phyloP scores from a whole-genome alignment of 2,329 filamentous ascomycete species.

The Colletotrichum viniferum region DNA sequence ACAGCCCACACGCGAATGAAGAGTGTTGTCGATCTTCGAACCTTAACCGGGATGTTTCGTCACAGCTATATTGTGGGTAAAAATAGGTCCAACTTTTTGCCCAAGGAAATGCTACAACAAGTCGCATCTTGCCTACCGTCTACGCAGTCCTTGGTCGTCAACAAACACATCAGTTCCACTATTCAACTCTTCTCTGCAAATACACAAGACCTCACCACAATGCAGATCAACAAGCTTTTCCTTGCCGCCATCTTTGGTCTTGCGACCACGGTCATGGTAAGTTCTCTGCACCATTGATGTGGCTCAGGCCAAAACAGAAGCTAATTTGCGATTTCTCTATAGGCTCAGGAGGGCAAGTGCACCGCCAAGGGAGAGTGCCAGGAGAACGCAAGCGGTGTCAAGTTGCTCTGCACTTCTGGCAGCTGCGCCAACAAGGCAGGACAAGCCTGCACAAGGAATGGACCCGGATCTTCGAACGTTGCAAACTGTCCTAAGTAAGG shows the following conservation, averaged over 20 bases:
- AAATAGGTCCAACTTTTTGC: background rate
- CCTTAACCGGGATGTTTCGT: background rate
- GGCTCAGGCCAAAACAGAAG: background rate
- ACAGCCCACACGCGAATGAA: background rate
- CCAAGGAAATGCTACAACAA: background rate
- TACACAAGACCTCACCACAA: background rate
- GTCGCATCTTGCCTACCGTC: background rate
- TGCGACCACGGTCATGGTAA: background rate
- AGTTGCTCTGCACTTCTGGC: background rate
- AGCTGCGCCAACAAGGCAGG: background rate
- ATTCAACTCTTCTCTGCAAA: background rate
- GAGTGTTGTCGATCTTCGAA: background rate
- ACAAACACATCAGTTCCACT: background rate
- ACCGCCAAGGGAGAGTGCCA: background rate
- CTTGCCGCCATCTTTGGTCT: background rate
- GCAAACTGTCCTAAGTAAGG: background rate
- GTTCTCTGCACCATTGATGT: rapidly evolving
- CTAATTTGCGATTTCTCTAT: background rate
- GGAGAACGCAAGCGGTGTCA: background rate
- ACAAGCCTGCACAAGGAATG: background rate
- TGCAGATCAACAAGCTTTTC: background rate
- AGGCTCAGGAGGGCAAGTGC: constrained; percentile 9
- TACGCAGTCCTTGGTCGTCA: background rate
- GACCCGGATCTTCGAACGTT: background rate
- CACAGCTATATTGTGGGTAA: background rate